Conservation (phyloP, 1,284 basidiomycete species). For the Cutaneotrichosporon mucoides region DNA sequence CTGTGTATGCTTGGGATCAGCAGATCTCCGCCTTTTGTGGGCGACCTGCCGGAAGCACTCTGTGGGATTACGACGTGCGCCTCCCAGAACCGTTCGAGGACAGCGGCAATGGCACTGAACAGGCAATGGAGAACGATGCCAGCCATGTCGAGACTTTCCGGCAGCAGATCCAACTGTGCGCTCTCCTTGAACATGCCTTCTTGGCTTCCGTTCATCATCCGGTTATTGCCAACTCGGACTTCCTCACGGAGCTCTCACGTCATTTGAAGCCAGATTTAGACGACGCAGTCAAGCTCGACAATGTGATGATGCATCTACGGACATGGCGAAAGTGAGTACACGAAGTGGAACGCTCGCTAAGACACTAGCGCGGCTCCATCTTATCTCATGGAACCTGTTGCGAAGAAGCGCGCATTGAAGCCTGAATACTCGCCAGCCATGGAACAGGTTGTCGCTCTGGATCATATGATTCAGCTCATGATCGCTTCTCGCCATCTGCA, state of each 20-base stretch:
- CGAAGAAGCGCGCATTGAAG: background rate
- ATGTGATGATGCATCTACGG: constrained; percentile 1
- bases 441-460: constrained; percentile 11
- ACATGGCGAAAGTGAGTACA: constrained; percentile 8
- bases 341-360: background rate
- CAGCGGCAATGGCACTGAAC: background rate
- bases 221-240: constrained; percentile 9
- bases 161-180: constrained; percentile 10
- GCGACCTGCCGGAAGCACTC: constrained; percentile 5
- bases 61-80: constrained; percentile 17
- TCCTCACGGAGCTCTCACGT: constrained; percentile 12
- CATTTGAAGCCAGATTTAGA: constrained; percentile 5
- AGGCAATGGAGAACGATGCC: background rate
- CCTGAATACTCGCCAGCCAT: constrained; percentile 8
- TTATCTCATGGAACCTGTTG: background rate
- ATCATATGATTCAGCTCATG: constrained; percentile 14
- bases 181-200: constrained; percentile 9
- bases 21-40: constrained; percentile 18
- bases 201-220: constrained; percentile 13
- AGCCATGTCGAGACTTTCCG: constrained; percentile 10
- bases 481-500: constrained; percentile 12
- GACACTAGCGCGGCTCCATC: background rate
- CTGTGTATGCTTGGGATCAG: constrained; percentile 17
- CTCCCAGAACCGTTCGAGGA: constrained; percentile 16
- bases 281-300: constrained; percentile 9